Conservation (phyloP, 2,329 filamentous ascomycete genomes). For the Calonectria pseudoreteaudii region DNA sequence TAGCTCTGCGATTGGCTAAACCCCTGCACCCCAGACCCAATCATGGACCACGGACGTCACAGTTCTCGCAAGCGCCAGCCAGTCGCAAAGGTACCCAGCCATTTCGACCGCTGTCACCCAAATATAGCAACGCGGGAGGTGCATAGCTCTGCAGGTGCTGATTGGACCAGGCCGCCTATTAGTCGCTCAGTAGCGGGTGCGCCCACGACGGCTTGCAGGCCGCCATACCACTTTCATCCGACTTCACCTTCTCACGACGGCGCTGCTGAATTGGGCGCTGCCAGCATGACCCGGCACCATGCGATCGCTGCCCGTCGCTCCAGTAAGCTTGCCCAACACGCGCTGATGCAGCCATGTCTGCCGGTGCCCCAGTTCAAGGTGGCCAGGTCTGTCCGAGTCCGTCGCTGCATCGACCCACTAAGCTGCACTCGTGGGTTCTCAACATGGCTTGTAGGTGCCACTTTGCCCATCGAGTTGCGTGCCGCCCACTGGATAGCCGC, state of each 20-base stretch:
- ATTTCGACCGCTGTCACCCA: conserved; percentile 44
- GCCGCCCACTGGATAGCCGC: conserved; percentile 44
- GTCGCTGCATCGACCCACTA: conserved; percentile 40
- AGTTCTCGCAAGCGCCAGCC: conserved; percentile 56
- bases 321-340: conserved; percentile 38
- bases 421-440: conserved; percentile 23
- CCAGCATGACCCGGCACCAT: conserved; percentile 35
- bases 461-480: conserved; percentile 36
- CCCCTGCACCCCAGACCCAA: conserved; percentile 35
- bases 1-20: conserved; percentile 35
- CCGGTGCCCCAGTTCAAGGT: conserved; percentile 30
- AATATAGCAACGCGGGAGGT: conserved; percentile 48
- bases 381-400: conserved; percentile 32
- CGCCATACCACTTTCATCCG: conserved; percentile 33
- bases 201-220: conserved; percentile 35
- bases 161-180: conserved; percentile 47
- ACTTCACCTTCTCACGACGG: conserved; percentile 33
- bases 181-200: conserved; percentile 38
- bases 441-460: conserved; percentile 33
- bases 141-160: conserved; percentile 25
- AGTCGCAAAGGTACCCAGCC: conserved; percentile 38
- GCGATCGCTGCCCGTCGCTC: conserved; percentile 33
- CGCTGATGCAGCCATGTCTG: conserved; percentile 32
- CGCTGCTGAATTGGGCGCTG: conserved; percentile 31
- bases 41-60: conserved; percentile 36